Base-by-base conservation (phyloP, 176 grass and related monocot species). In the Hsuehochloa calcarea region DNA sequence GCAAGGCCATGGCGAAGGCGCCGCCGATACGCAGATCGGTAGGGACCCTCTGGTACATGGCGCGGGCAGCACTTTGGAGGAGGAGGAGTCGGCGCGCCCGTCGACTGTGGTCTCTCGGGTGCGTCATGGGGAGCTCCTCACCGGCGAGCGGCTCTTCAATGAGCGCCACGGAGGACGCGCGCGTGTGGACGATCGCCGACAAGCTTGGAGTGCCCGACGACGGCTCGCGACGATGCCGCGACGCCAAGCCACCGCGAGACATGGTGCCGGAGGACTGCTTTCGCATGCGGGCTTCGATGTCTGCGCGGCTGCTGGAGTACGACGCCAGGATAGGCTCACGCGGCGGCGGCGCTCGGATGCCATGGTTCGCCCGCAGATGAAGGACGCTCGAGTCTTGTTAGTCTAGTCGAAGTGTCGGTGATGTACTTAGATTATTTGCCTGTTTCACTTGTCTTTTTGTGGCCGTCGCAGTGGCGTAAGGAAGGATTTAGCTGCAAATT, bases 21-120 rank as follows among this genome's bases (percentile, higher is more conserved):
- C 50, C 50, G 16, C 46, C 46, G 13, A 52, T 4, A 0, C 34
- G 20, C 27, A 39, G 12, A n/a, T 31, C 26, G 2, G 6, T 5
- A 1, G 64, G 64, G 0, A 69, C 79, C 3, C 2, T 4, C 4
- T 5, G 47, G 7, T 81, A 81, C 34, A 81, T 68, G 29, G 62
- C 62, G 6, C 63, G 78, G 68, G 29, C 20, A 26, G 12, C 78
- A n/a, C n/a, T n/a, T 81, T 27, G 7, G 13, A 8, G 1, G 10
- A n/a, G 1, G 13, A 5, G 22, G 41, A 8, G 13, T 25, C 58
- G 8, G 55, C n/a, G 23, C n/a, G 8, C n/a, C 58, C 75, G 38
- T 63, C 3, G 58, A 78, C 58, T 78, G 13, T 78, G 75, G 75
- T 62, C 75, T 0, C 56, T 78, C 58, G 75, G 75, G 15, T 78